These are phyloP conservation scores for Letharia lupina DNA, from an alignment of 495 filamentous ascomycete genomes.

Conservation along the genomic window DNA sequence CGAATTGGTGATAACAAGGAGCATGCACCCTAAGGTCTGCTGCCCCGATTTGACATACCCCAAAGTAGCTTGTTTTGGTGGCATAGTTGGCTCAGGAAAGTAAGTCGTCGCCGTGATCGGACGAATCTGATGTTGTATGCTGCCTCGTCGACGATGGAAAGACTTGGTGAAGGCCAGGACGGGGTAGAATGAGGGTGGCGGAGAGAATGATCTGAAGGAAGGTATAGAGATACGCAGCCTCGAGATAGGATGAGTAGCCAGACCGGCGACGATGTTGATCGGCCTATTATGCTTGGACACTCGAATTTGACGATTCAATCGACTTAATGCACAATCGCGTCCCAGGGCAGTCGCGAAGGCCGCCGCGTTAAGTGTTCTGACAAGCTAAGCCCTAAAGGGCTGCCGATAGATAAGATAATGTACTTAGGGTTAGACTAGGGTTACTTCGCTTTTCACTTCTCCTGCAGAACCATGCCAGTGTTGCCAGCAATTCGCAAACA, in stretches of 20 bases:
- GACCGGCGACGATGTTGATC: neutral
- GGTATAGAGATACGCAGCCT: neutral
- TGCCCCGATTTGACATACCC: slow-evolving; percentile 85
- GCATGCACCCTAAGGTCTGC: slow-evolving; percentile 72
- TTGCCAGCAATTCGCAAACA: neutral
- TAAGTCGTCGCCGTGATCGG: neutral
- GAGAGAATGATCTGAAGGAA: neutral
- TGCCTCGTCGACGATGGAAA: neutral
- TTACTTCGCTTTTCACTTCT: no score
- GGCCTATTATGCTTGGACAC: neutral
- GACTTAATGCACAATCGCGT: neutral
- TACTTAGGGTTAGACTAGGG: no score
- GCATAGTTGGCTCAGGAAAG: slow-evolving; percentile 16
- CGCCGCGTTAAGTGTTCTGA: neutral
- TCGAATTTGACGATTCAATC: neutral
- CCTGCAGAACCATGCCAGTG: no score
- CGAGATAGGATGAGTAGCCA: neutral
- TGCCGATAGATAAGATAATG: neutral
- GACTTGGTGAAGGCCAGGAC: neutral
- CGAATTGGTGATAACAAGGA: slow-evolving; percentile 6
- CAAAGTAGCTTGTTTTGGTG: slow-evolving; percentile 72
- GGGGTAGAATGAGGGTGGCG: neutral
- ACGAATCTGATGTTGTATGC: neutral
- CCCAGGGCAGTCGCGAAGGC: neutral
- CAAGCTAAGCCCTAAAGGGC: neutral